A percentile compares a stretch with the other conserved stretches of the same genome.
Evolutionary conservation across 805 yeast genomes (phyloP).

Genomic region (Candida qinlingensis): DNA sequence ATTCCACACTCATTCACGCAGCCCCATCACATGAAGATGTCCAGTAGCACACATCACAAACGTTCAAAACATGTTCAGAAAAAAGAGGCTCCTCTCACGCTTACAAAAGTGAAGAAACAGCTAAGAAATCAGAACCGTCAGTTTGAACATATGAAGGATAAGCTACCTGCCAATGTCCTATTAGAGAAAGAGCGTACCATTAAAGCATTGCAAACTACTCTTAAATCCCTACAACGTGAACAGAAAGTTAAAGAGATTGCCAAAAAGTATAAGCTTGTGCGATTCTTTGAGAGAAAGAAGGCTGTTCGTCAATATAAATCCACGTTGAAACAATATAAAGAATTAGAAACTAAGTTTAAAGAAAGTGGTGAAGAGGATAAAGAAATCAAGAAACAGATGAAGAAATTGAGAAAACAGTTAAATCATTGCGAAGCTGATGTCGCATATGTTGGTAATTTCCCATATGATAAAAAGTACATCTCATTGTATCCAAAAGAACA

Average conservation of each 20-base stretch:
- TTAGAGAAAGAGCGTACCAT: constrained; percentile 73
- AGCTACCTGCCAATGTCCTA: constrained; percentile 57
- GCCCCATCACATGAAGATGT: not conserved
- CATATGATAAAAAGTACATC: constrained; percentile 73
- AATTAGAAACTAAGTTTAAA: constrained; percentile 22
- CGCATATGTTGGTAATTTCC: constrained; percentile 72
- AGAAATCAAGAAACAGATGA: constrained; percentile 28
- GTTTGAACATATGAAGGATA: constrained; percentile 46
- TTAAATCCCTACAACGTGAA: constrained; percentile 40
- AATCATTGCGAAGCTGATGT: constrained; percentile 60
- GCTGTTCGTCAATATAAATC: constrained; percentile 65
- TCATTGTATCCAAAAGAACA: constrained; percentile 60
- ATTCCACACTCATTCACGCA: not conserved
- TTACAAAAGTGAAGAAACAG: constrained; percentile 67
- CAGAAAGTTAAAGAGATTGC: constrained; percentile 47
- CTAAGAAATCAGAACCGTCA: constrained; percentile 82
- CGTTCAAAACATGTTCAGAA: not conserved
- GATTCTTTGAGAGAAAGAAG: constrained; percentile 87
- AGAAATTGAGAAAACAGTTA: constrained; percentile 46
- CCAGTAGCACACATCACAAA: not conserved
- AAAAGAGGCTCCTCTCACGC: not conserved
- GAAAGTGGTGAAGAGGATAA: constrained; percentile 25
- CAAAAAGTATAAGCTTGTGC: constrained; percentile 84
- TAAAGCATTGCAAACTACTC: constrained; percentile 55
- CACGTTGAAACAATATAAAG: constrained; percentile 29